Evolutionary conservation across 106 monocot species (phyloP).

Genomic region (Allium sativum): DNA sequence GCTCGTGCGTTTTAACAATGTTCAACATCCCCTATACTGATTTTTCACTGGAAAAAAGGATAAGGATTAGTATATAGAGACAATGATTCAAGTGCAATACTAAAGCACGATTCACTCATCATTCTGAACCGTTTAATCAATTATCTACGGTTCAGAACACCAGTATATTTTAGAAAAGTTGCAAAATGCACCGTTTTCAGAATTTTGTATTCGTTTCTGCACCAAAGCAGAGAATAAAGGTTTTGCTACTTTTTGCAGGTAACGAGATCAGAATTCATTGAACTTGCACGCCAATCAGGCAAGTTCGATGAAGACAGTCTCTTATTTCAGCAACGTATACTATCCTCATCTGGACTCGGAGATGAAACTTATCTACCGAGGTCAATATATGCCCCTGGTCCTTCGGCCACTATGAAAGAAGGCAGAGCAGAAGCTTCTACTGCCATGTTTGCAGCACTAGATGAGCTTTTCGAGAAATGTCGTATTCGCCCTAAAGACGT

Average conservation of each 20-base stretch:
- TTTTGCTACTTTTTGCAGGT: slow-evolving; percentile 25
- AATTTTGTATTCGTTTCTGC: no score
- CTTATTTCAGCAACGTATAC: slow-evolving; percentile 72
- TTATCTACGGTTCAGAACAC: no score
- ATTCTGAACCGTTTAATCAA: no score
- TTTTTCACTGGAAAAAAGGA: no score
- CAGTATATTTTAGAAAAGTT: no score
- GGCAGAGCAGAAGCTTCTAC: slow-evolving; percentile 49
- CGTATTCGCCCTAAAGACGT: slow-evolving; percentile 64
- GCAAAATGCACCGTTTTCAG: no score
- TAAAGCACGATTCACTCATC: no score
- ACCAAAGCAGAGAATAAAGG: no score
- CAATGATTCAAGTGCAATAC: no score
- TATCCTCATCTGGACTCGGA: slow-evolving; percentile 74
- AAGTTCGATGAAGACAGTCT: slow-evolving; percentile 91
- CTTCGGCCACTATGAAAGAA: slow-evolving; percentile 67
- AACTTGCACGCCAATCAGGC: slow-evolving; percentile 65
- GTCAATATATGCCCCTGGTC: slow-evolving; percentile 32
- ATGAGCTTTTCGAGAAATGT: slow-evolving; percentile 70
- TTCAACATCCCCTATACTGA: no score
- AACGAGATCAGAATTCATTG: slow-evolving; percentile 75
- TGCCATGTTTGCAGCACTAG: slow-evolving; percentile 56
- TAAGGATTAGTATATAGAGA: no score
- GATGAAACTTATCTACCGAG: slow-evolving; percentile 84
- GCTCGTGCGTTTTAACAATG: no score